These are phyloP conservation scores for Pseudocercospora musae DNA, from an alignment of 2,329 filamentous ascomycete species.

Conservation along the genomic window DNA sequence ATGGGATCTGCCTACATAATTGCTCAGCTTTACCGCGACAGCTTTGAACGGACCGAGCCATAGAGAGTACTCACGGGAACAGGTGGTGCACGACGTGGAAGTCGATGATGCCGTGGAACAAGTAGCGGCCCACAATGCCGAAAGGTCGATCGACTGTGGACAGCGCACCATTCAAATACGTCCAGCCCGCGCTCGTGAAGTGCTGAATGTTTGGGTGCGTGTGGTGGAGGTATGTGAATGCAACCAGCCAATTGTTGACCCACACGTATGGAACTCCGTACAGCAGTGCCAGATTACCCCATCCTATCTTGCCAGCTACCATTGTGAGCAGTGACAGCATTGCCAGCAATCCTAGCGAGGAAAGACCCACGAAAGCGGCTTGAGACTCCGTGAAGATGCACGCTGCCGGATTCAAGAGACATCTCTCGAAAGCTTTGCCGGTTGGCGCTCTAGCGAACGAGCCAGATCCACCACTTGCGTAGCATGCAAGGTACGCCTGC, in stretches of 20 bases:
- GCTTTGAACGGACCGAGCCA: not conserved
- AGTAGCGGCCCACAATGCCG: constrained; percentile 61
- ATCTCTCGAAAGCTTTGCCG: constrained; percentile 54
- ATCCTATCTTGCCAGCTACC: constrained; percentile 27
- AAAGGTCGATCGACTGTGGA: constrained; percentile 64
- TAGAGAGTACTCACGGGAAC: constrained; percentile 37
- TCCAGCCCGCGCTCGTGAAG: constrained; percentile 59
- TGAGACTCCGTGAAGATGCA: constrained; percentile 49
- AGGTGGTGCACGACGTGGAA: constrained; percentile 61
- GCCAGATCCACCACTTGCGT: constrained; percentile 23
- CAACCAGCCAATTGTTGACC: constrained; percentile 71
- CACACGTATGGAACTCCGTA: constrained; percentile 63
- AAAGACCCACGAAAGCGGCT: constrained; percentile 54
- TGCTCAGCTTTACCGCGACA: not conserved
- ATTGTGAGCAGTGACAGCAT: constrained; percentile 53
- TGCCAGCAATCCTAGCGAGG: constrained; percentile 58
- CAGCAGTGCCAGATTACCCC: constrained; percentile 26
- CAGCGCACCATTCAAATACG: constrained; percentile 59
- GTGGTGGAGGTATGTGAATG: constrained; percentile 74
- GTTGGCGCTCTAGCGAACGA: constrained; percentile 13
- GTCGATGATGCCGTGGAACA: constrained; percentile 66
- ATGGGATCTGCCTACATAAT: constrained; percentile 46
- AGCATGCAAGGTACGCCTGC: constrained; percentile 29
- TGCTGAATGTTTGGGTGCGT: constrained; percentile 58
- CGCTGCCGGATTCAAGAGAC: constrained; percentile 57